Base-by-base conservation (phyloP, 1,284 basidiomycete genomes). In the Sporisorium reilianum region DNA sequence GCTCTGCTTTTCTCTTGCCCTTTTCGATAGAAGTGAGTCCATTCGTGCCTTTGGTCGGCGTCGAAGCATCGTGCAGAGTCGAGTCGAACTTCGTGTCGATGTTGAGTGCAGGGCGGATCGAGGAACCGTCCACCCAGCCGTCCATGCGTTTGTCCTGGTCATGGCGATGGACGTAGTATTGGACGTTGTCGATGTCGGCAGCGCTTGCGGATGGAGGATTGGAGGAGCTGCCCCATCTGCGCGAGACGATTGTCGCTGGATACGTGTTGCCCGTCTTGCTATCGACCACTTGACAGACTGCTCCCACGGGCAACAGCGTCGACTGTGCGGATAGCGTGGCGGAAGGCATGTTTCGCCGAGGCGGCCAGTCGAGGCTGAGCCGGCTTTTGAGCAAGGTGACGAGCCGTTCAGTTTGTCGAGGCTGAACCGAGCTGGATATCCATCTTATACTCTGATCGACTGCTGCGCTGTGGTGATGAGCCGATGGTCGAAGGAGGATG, bases 91-190 rank as follows among this genome's bases (percentile, higher is more conserved):
- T 48, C 8, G 20, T 18, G 30, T 55, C 52, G 4, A 28, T 6
- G 32, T 22, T 38, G 4, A 38, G 23, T 12, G 30, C 11, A 2
- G 64, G 54, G 5, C 62, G 52, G 14, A 74, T 30, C 14, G 30
- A 42, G n/a, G 63, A 34, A 5, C 58, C 51, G 25, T 75, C 72
- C 5, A 70, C 56, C 72, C 72, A 75, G 12, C 59, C 66, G 41
- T 75, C 72, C 56, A 75, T 54, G 7, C 72, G 66, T 46, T 75
- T 75, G 56, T 75, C 72, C 53, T 75, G 57, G 23, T 64, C 72
- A 30, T 75, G 61, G 9, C 63, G 54, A 22, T 75, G 72, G 18
- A 75, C 45, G 54, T 75, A 75, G 59, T 75, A 75, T 11, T 70
- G 66, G 3, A 65, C 52, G 5, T 50, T 32, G 28, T 69, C 66